Base-by-base conservation (phyloP, 192 early-diverging fungal species). In the Oehlia diaphana region DNA sequence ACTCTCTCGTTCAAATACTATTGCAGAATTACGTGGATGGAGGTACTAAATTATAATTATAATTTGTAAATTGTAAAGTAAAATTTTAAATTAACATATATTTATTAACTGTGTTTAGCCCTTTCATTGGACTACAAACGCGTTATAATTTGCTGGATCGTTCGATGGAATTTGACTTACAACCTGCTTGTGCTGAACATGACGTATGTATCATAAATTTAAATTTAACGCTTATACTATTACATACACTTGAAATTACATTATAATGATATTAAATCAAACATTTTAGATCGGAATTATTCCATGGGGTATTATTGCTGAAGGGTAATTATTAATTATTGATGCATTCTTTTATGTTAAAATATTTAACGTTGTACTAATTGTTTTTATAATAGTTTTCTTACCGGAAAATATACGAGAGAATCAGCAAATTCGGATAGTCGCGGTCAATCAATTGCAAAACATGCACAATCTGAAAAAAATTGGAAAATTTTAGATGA, bases 401-500 rank as follows among this genome's bases (percentile, higher is more conserved):
- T 70, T 21, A 19, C 39, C 0, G 19, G 19, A 26, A 19, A 16
- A 42, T 33, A 39, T 33, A 9, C 68, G 19, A 42, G 33, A 70
- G 68, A 70, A 16, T 33, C 44, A 47, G 2, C 7, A 3, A 2
- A 19, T 42, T 35, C 8, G 12, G 74, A 79, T 37, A 4, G 3
- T 66, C 69, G 63, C 33, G 50, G 75, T 47, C 72, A 31, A n/a
- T 39, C 63, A 4, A 44, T 79, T 28, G 37, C 39, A 21, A 9
- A 14, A 1, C 68, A 84, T 28, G 2, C 44, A 26, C 71, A 77
- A 10, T 1, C 75, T 10, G 66, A 79, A 67, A 81, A 80, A 74
- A 83, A 82, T 63, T 86, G 85, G 85, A 72, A 70, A 26, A 85
- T 89, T 63, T 64, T 88, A n/a, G 85, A 85, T 12, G 83, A 82